phyloP scores from a whole-genome alignment of 164 flowering plant genomes.

The Aristolochia fimbriata region DNA sequence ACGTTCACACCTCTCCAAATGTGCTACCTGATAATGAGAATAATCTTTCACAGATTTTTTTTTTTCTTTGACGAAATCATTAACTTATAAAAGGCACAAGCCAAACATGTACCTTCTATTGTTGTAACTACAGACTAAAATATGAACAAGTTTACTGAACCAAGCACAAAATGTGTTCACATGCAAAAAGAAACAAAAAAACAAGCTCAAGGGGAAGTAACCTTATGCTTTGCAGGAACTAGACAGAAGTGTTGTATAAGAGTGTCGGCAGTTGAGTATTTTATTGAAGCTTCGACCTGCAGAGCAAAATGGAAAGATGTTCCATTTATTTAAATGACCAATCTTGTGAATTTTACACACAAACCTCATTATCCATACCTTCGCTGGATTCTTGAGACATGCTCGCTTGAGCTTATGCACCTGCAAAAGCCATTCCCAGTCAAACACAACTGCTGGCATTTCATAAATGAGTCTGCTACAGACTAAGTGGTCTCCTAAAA shows the following conservation, averaged over 20 bases:
- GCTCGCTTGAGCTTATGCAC: slow-evolving; percentile 82
- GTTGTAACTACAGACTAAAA: too few relatives aligned
- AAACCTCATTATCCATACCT: slow-evolving; percentile 30
- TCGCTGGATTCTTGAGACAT: slow-evolving; percentile 81
- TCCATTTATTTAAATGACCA: background rate
- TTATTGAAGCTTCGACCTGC: slow-evolving; percentile 83
- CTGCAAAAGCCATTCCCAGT: too few relatives aligned
- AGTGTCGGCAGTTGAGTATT: slow-evolving; percentile 87
- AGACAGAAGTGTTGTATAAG: slow-evolving; percentile 71
- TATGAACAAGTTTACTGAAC: too few relatives aligned
- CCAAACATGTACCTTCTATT: too few relatives aligned
- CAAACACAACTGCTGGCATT: too few relatives aligned
- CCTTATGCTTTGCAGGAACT: slow-evolving; percentile 83
- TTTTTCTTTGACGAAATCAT: too few relatives aligned
- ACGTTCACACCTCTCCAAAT: too few relatives aligned
- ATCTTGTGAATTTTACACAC: background rate
- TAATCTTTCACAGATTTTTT: too few relatives aligned
- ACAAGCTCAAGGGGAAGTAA: slow-evolving; percentile 5
- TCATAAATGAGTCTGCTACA: background rate
- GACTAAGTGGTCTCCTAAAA: background rate
- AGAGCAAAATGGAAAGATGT: background rate
- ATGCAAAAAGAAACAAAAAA: too few relatives aligned
- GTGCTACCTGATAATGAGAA: too few relatives aligned
- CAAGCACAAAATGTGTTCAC: too few relatives aligned
- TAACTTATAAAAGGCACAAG: too few relatives aligned